Evolutionary conservation across 2,329 filamentous ascomycete species (phyloP), one percentile per base, ranked within the genome.

Genomic region (Aspergillus flavus): DNA sequence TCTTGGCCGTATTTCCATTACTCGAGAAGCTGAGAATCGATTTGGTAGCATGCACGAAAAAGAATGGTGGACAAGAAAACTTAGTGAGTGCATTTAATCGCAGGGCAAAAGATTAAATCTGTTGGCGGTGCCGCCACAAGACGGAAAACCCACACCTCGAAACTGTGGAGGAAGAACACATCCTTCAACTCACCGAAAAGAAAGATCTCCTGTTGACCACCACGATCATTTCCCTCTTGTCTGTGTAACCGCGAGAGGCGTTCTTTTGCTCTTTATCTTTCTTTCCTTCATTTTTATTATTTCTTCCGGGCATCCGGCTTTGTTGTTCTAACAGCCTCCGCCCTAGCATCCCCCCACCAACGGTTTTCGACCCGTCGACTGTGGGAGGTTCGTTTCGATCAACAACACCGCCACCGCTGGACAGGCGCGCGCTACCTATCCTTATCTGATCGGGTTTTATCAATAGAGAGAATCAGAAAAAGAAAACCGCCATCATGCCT

Each of bases 401-500:
- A 34, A 52, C 48, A 58, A 16, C 36, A 30, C 52, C 52, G 32
- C 52, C 52, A 55, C 52, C 34, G 52, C 48, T 12, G 21, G 48
- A 52, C 48, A 52, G 48, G 48, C 48, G 48, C 19, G 48, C 36
- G 36, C 30, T 45, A 45, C 34, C 46, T 61, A 32, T 61, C 56
- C 39, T 55, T 64, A 48, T 55, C 62, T 59, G 61, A 52, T 66
- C 55, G 45, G 45, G 23, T 61, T 64, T 66, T 64, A 57, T 62
- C 58, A n/a, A 28, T 60, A 61, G 26, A 62, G 34, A 34, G 59
- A 9, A 62, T 53, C 61, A 41, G 61, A 26, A 54, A 61, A 28
- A 14, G 64, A 52, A 52, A 67, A 64, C 69, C 69, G 73, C 68
- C 76, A 78, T 71, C 68, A 84, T 84, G 82, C 75, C 82, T 67